Conservation (phyloP, 352 stramenopile species). For the Phytophthora fragariae region DNA sequence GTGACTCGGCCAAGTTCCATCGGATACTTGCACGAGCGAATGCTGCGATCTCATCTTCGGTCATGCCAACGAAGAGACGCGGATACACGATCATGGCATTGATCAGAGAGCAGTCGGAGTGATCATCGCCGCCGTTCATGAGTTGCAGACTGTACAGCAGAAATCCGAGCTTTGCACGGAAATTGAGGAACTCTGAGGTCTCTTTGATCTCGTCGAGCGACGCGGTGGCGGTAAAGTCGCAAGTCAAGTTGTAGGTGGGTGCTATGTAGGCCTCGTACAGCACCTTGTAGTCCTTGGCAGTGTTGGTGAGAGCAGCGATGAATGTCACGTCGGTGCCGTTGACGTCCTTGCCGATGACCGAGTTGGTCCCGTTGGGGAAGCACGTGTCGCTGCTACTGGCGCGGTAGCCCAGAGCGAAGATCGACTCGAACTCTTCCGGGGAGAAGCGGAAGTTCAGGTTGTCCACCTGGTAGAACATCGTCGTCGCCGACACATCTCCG, state of each 20-base stretch:
- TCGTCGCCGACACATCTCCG: constrained; percentile 59
- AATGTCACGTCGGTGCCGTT: constrained; percentile 44
- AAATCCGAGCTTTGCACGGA: constrained; percentile 52
- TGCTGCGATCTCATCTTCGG: constrained; percentile 42
- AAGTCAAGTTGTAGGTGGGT: constrained; percentile 46
- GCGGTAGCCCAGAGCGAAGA: constrained; percentile 52
- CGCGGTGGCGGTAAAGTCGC: not conserved
- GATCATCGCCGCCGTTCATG: constrained; percentile 39
- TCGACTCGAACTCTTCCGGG: constrained; percentile 41
- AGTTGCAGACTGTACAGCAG: constrained; percentile 45
- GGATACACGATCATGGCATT: constrained; percentile 54
- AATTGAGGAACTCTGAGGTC: constrained; percentile 50
- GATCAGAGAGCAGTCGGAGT: constrained; percentile 37
- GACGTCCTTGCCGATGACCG: constrained; percentile 41
- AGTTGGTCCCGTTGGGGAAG: constrained; percentile 37
- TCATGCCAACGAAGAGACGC: constrained; percentile 56
- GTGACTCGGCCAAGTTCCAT: constrained; percentile 44
- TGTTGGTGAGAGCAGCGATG: constrained; percentile 27
- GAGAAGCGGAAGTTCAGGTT: constrained; percentile 50
- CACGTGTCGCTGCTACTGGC: constrained; percentile 45
- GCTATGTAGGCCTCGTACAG: constrained; percentile 60
- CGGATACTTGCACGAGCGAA: constrained; percentile 46
- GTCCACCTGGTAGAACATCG: constrained; percentile 52
- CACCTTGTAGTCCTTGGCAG: constrained; percentile 42
- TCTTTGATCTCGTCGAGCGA: constrained; percentile 39